A percentile compares a stretch with the other conserved stretches of the same genome.
Conservation (phyloP, 139 green algal genomes). For the Chlamydomonas sphaeroides region DNA sequence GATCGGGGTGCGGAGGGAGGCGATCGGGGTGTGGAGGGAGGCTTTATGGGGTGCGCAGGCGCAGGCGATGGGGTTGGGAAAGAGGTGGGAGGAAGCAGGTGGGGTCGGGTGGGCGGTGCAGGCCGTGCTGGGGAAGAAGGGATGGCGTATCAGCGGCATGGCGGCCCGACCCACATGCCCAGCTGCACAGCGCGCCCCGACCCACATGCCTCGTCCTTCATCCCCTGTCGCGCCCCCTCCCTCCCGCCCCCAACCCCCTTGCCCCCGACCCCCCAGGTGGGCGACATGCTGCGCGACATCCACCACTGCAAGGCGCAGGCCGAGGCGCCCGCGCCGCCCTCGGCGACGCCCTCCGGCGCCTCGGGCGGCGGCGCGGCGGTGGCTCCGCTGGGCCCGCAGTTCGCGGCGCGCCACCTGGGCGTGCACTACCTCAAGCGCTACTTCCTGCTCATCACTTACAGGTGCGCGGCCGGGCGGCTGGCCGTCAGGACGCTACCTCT, state of each 20-base stretch:
- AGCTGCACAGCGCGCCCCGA: not conserved
- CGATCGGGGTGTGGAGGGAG: too few species aligned
- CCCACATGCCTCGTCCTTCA: not conserved
- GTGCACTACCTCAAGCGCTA: slow-evolving; percentile 95
- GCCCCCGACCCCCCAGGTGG: not conserved
- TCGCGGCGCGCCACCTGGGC: slow-evolving; percentile 80
- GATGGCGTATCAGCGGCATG: too few species aligned
- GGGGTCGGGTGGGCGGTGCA: too few species aligned
- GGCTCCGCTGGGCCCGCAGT: slow-evolving; percentile 29
- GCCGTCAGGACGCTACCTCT: too few species aligned
- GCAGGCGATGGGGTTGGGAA: too few species aligned
- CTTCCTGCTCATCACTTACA: slow-evolving; percentile 87
- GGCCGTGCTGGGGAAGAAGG: too few species aligned
- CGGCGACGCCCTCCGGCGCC: not conserved
- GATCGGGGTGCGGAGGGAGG: too few species aligned
- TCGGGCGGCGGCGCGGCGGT: not conserved
- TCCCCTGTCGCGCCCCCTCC: too few species aligned
- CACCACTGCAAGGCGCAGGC: slow-evolving; percentile 50
- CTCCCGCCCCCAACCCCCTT: too few species aligned
- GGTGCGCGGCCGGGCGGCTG: slow-evolving; percentile 40
- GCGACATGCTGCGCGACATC: slow-evolving; percentile 84
- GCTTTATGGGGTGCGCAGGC: too few species aligned
- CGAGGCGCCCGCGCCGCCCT: not conserved
- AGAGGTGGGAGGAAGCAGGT: too few species aligned
- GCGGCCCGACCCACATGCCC: too few species aligned